Evolutionary conservation across 179 eudicot species (phyloP), one percentile per base, ranked within the genome.

Genomic region (Beta corolliflora): DNA sequence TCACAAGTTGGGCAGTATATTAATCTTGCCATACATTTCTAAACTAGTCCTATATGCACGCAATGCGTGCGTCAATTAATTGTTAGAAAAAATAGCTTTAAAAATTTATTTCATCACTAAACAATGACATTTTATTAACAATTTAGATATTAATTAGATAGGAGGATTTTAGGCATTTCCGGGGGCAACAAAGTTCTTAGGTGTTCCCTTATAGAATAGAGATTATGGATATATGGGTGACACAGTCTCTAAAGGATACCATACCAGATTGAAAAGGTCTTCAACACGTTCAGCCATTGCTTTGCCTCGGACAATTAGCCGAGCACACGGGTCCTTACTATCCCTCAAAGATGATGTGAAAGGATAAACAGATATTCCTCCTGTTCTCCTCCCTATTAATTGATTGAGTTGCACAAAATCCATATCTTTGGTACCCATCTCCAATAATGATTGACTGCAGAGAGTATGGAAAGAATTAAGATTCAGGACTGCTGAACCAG

Each of bases 381-480:
- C 99, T 1, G 99, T 96, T 89, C 91, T 96, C 90, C 98, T 93
- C 88, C 99, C 98, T 79, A 96, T 92, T 69, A 96, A 86, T 81
- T 96, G 99, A 85, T 94, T 96, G 76, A 96, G 90, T 76, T 94
- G 95, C 84, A 96, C 99, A 85, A 96, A 96, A 73, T 96, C 97
- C 94, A 94, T 81, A 87, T 93, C 97, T 85, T 94, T 91, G 36
- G 99, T 96, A 50, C 99, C 99, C 99, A 96, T 96, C 91, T 96
- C 98, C 90, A 93, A 83, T 90, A 96, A 86, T 19, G 98, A 94
- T 84, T 96, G 98, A 80, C 92, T 82, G 87, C 75, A 67, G 48
- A 58, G 23, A 84, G 7, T 44, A 54, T 45, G 44, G 41, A 45
- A 65, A 52, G 54, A 53, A 41, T 19, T 54, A 64, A 83, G 56